phyloP scores from a whole-genome alignment of 306 rosid species.

The Spatholobus suberectus region DNA sequence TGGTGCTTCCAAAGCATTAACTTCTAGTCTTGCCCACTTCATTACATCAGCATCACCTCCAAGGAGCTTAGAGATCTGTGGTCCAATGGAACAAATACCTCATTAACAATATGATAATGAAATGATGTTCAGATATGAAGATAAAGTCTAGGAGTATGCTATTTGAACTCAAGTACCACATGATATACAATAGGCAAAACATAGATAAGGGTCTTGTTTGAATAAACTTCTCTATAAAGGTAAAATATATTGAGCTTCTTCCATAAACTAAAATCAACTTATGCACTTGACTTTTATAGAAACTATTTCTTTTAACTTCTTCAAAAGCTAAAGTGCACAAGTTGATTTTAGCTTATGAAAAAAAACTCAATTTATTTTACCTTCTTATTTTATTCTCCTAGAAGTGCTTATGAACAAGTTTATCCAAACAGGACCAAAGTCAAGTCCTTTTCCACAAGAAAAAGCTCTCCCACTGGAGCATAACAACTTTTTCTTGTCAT shows the following conservation, averaged over 20 bases:
- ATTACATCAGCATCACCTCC: slow-evolving; percentile 74
- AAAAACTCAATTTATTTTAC: background rate
- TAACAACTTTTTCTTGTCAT: background rate
- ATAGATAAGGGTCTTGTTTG: background rate
- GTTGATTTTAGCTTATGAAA: background rate
- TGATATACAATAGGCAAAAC: slow-evolving; percentile 26
- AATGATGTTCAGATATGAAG: slow-evolving; percentile 19
- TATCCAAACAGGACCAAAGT: background rate
- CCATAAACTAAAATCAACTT: background rate
- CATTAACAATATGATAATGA: background rate
- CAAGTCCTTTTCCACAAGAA: background rate
- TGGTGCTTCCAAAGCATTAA: slow-evolving; percentile 52
- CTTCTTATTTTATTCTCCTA: background rate
- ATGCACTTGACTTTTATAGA: background rate
- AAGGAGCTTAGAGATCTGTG: slow-evolving; percentile 84
- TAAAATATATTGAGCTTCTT: background rate
- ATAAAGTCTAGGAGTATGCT: slow-evolving; percentile 8
- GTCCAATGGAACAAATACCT: slow-evolving; percentile 30
- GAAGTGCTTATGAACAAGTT: background rate
- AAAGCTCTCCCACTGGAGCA: background rate
- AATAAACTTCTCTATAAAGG: background rate
- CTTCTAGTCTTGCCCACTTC: slow-evolving; percentile 85
- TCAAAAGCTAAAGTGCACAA: background rate
- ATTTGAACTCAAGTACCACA: slow-evolving; percentile 22
- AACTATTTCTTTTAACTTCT: background rate